phyloP scores from a whole-genome alignment of 2,329 filamentous ascomycete species.

The Exophiala sp. region DNA sequence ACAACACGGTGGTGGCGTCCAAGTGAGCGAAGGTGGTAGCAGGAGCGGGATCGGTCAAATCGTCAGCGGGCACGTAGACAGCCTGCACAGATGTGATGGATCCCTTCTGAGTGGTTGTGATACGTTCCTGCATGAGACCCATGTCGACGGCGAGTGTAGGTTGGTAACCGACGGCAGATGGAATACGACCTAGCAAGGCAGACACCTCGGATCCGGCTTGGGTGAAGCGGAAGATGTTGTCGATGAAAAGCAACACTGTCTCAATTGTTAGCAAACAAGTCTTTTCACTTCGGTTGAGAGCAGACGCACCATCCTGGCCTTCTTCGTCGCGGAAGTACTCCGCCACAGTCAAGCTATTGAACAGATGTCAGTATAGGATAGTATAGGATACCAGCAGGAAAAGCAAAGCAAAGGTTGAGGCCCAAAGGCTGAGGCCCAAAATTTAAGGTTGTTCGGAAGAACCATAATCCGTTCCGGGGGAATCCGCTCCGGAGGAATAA shows the following conservation, averaged over 20 bases:
- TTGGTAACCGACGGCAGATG: constrained; percentile 99
- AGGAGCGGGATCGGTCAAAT: constrained; percentile 99
- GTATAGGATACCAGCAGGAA: too few species aligned
- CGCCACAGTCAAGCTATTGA: constrained; percentile 51
- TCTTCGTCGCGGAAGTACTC: constrained; percentile 78
- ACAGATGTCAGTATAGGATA: not conserved
- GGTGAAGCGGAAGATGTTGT: constrained; percentile 99
- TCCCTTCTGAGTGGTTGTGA: constrained; percentile 98
- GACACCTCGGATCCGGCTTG: constrained; percentile 99
- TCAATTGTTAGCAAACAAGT: constrained; percentile 29
- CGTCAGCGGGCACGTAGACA: constrained; percentile 99
- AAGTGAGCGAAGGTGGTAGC: constrained; percentile 99
- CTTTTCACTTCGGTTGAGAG: not conserved
- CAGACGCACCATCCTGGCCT: constrained; percentile 73
- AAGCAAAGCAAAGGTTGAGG: too few species aligned
- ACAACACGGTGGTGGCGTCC: constrained; percentile 99
- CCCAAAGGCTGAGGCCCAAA: not conserved
- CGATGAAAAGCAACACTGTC: constrained; percentile 95
- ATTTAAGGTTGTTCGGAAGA: too few species aligned
- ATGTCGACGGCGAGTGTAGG: constrained; percentile 97
- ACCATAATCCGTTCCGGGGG: too few species aligned
- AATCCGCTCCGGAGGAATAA: too few species aligned
- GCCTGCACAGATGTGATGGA: constrained; percentile 99
- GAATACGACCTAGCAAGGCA: constrained; percentile 97
- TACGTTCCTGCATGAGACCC: constrained; percentile 99